Evolutionary conservation across 2,329 filamentous ascomycete species (phyloP), one percentile per base, ranked within the genome.

Genomic region (Colletotrichum tanaceti): DNA sequence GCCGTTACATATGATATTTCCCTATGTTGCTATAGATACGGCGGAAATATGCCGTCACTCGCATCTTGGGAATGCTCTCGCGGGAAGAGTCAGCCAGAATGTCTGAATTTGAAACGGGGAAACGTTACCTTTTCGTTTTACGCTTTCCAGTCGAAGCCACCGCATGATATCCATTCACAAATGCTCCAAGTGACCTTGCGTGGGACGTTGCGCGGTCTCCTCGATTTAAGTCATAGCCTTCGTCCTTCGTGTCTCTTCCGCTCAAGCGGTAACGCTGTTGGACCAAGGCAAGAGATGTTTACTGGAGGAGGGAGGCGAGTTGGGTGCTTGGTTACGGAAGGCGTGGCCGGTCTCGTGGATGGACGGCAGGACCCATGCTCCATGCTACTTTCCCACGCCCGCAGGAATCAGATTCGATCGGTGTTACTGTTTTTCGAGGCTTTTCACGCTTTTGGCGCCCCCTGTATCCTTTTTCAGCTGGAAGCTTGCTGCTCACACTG

Each of bases 91-190:
- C 18, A 11, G 39, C 46, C n/a, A 16, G 20, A 4, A n/a, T 22
- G 14, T 35, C 18, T 52, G 46, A 43, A 10, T 22, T 43, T 60
- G 38, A 60, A 47, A 41, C 46, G 52, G 32, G 24, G 32, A 59
- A 24, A 49, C 32, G 28, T 35, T 54, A 20, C 52, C 18, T 20
- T 14, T 22, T 35, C n/a, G 32, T 9, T 44, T 6, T 24, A n/a
- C 11, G 38, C 5, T 20, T 22, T 14, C 14, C 16, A 57, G 35
- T 57, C 2, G n/a, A 57, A 57, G 38, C 4, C 5, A 43, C 16
- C 38, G 7, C 6, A 14, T 38, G 22, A 32, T 16, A n/a, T 22
- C n/a, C 10, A 7, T 39, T 39, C n/a, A 4, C n/a, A 14, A 13
- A 38, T 38, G n/a, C 18, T 35, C 16, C 20, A 39, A n/a, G 9